Evolutionary conservation across 1,284 basidiomycete species (phyloP), one percentile per base, ranked within the genome.

Genomic region (Fomitiporia mediterranea): DNA sequence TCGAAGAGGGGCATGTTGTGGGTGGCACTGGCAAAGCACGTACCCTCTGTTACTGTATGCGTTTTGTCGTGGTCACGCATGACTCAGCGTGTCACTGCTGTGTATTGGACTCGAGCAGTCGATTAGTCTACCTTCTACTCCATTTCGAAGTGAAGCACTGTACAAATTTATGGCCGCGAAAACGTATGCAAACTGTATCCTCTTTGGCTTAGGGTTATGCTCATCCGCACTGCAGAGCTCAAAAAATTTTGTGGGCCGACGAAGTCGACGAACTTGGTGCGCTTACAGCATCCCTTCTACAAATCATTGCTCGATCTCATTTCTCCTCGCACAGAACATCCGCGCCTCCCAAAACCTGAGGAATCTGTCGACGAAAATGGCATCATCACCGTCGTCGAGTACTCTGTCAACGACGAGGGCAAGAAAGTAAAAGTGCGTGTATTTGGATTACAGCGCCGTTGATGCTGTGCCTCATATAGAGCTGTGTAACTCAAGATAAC

Each of bases 361-460:
- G 89, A 94, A 66, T 86, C 78, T 55, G 76, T 89, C 48, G 94
- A 95, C 67, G 89, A 92, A 63, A 91, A 96, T 66, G 95, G 95
- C 1, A 82, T 98, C 66, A 84, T 91, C 38, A 91, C 90, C 6
- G 88, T 87, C 4, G 77, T 92, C 46, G 93, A 95, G 68, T 94
- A 90, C 72, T 79, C 79, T 48, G 73, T 89, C 54, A 95, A 98
- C 65, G 94, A 98, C 47, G 87, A 95, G 23, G 96, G 94, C 17
- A 94, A 95, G 73, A 94, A 91, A 71, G 86, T 99, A 70, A 99
- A 99, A 78, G 93, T 90, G 61, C 53, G 76, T 64, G 19, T 32
- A 48, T 17, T 34, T 8, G 17, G 9, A 30, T 28, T 8, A 55
- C 39, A 40, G 7, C 19, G 39, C 13, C 39, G 7, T 8, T 21